Evolutionary conservation across 2,329 filamentous ascomycete genomes (phyloP).

Genomic region (Fusarium newnesense): DNA sequence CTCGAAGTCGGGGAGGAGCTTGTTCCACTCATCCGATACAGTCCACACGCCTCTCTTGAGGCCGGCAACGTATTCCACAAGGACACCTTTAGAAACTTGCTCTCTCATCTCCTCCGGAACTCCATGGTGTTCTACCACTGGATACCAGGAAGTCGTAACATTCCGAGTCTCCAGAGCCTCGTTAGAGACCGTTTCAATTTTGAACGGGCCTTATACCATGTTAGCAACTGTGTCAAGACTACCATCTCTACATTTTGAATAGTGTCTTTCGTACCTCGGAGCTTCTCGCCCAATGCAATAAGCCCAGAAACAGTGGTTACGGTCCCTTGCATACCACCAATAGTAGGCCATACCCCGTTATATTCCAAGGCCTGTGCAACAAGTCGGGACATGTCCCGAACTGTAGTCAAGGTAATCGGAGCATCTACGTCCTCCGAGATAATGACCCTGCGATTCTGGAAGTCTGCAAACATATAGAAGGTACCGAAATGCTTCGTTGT

Average conservation of each 20-base stretch:
- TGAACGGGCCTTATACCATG: background rate
- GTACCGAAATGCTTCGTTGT: background rate
- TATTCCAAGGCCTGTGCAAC: background rate
- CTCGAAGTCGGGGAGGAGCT: background rate
- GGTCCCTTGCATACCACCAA: background rate
- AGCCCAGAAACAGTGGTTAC: background rate
- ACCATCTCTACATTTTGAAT: too few relatives aligned
- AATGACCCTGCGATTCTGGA: background rate
- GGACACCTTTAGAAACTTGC: background rate
- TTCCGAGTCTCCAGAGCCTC: background rate
- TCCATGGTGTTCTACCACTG: background rate
- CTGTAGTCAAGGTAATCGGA: background rate
- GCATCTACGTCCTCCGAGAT: background rate
- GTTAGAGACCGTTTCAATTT: background rate
- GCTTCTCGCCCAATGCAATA: background rate
- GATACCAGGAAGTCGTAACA: background rate
- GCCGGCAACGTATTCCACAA: background rate
- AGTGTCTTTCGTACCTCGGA: background rate
- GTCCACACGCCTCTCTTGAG: background rate
- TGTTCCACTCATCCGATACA: background rate
- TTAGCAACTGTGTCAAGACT: background rate
- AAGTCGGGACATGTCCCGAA: background rate
- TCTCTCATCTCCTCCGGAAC: background rate
- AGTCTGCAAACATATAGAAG: background rate
- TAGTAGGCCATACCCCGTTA: background rate